phyloP scores from a whole-genome alignment of 2,329 filamentous ascomycete genomes.

The Colletotrichum noveboracense region DNA sequence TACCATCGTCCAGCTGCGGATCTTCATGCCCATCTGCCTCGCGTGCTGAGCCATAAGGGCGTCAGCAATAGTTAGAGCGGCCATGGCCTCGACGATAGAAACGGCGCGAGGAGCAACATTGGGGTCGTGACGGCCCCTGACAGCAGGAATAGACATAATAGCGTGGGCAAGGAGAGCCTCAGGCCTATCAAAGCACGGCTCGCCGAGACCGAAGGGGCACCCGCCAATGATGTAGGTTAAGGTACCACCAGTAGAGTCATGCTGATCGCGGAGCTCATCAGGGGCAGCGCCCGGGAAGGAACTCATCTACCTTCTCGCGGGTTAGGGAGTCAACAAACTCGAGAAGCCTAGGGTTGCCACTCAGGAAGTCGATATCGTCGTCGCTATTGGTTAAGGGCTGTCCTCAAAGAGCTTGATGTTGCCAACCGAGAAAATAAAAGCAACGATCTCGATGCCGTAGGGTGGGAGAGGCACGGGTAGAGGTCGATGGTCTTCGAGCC shows the following conservation, averaged over 20 bases:
- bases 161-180: constrained; percentile 90
- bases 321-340: constrained; percentile 74
- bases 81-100: constrained; percentile 91
- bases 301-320: constrained; percentile 78
- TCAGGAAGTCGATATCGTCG: constrained; percentile 67
- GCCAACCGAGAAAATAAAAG: constrained; percentile 87
- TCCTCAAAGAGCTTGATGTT: constrained; percentile 54
- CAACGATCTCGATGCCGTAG: constrained; percentile 88
- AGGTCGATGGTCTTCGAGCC: constrained; percentile 86
- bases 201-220: constrained; percentile 83
- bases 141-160: constrained; percentile 93
- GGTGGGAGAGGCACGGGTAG: constrained; percentile 90
- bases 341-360: constrained; percentile 80
- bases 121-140: constrained; percentile 93
- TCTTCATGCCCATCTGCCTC: constrained; percentile 38
- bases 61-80: constrained; percentile 85
- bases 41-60: constrained; percentile 83
- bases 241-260: constrained; percentile 68
- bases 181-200: constrained; percentile 94
- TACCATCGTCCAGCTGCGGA: constrained; percentile 24
- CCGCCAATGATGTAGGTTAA: constrained; percentile 96
- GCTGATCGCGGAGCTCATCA: constrained; percentile 40
- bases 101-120: constrained; percentile 90
- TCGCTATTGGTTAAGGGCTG: constrained; percentile 67
- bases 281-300: constrained; percentile 89